These are phyloP conservation scores for Eutypella sp. DNA, from an alignment of 2,329 filamentous ascomycete genomes.

Conservation along the genomic window DNA sequence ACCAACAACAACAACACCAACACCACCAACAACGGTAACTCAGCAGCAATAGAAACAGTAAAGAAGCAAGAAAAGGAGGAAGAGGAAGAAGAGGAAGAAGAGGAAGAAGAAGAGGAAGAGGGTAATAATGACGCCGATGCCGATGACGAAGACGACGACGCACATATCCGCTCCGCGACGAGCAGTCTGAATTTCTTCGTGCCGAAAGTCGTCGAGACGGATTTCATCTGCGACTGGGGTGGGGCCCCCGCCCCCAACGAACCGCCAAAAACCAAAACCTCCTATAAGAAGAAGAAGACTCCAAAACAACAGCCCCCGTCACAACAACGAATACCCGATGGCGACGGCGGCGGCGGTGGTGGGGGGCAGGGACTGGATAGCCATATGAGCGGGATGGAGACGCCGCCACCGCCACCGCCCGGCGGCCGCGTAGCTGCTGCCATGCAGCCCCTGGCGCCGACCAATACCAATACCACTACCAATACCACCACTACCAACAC, in stretches of 20 bases:
- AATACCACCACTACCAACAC: neutral
- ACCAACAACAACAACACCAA: neutral
- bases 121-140: neutral
- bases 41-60: neutral
- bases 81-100: neutral
- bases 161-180: conserved; percentile 42
- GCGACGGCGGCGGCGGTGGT: neutral
- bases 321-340: neutral
- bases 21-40: neutral
- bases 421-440: too few species aligned
- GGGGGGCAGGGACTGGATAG: neutral
- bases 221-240: conserved; percentile 46
- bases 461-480: neutral
- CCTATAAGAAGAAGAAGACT: neutral
- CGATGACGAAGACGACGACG: neutral
- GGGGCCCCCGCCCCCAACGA: too few species aligned
- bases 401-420: too few species aligned
- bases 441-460: too few species aligned
- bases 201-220: conserved; percentile 42
- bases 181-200: conserved; percentile 54
- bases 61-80: neutral
- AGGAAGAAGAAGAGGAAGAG: neutral
- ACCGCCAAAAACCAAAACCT: neutral
- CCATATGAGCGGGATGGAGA: neutral
- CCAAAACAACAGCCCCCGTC: neutral